These are phyloP conservation scores for Endotrypanum monterogeii DNA, from an alignment of 208 protist genomes.

Conservation along the genomic window DNA sequence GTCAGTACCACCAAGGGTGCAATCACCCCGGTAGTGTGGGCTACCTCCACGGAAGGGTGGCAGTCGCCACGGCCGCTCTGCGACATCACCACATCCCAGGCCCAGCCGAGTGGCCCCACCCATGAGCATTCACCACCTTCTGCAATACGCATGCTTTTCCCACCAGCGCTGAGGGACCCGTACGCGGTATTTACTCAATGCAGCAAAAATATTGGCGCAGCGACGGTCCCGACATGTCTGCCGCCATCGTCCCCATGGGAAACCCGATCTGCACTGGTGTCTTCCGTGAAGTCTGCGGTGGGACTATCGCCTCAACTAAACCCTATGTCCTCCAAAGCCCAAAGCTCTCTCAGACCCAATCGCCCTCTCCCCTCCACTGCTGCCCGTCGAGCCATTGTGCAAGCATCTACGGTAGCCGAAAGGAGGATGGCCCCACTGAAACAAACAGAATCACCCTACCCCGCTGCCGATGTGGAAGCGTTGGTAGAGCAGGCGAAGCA, in stretches of 20 bases:
- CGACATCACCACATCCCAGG: not conserved
- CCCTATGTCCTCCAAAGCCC: not conserved
- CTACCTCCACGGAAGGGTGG: not conserved
- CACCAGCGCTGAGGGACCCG: not conserved
- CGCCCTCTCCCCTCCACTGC: slow-evolving; percentile 20
- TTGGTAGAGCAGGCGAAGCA: slow-evolving; percentile 24
- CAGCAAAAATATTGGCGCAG: not conserved
- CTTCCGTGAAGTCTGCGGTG: not conserved
- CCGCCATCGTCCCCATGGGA: not conserved
- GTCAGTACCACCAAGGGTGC: slow-evolving; percentile 1
- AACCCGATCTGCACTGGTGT: not conserved
- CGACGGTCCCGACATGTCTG: not conserved
- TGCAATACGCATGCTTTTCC: slow-evolving; percentile 29
- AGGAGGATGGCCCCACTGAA: not conserved
- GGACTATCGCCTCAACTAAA: not conserved
- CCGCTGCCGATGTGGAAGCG: slow-evolving; percentile 27
- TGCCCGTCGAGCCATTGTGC: slow-evolving; percentile 28
- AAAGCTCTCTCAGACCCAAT: slow-evolving; percentile 7
- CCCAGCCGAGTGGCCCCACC: not conserved
- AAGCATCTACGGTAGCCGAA: not conserved
- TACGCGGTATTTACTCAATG: not conserved
- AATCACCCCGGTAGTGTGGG: not conserved
- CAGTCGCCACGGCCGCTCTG: not conserved
- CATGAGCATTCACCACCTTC: slow-evolving; percentile 17
- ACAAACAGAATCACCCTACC: slow-evolving; percentile 18